These are phyloP conservation scores for Trametes elegans DNA, from an alignment of 768 basidiomycete species.

Conservation along the genomic window DNA sequence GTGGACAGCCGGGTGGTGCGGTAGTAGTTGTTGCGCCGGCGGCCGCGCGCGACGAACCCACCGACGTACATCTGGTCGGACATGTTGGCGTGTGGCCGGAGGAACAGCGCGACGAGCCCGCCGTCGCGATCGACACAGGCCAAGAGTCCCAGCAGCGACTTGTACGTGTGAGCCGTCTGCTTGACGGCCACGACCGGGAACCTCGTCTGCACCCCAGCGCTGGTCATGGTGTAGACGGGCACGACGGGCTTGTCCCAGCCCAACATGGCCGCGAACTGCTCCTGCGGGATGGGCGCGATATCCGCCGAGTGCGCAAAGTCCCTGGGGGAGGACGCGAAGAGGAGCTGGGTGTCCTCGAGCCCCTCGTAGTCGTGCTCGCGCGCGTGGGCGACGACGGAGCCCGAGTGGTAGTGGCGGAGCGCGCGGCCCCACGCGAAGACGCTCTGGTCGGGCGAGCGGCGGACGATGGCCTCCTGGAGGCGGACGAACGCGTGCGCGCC, in stretches of 20 bases:
- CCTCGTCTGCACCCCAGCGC: conserved; percentile 3
- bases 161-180: not conserved
- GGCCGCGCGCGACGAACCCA: conserved; percentile 10
- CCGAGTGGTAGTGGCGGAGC: not conserved
- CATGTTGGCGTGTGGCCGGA: not conserved
- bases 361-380: conserved; percentile 11
- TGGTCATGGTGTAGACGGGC: conserved; percentile 6
- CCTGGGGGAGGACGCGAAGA: conserved; percentile 11
- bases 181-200: conserved; percentile 6
- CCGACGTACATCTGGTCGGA: conserved; percentile 4
- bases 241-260: not conserved
- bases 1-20: conserved; percentile 4
- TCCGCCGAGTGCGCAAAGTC: conserved; percentile 6
- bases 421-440: conserved; percentile 11
- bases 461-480: conserved; percentile 12
- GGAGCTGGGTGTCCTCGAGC: not conserved
- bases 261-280: not conserved
- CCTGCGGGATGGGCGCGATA: not conserved
- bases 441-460: conserved; percentile 7
- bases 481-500: conserved; percentile 6
- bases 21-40: conserved; percentile 4
- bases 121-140: conserved; percentile 4
- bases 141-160: conserved; percentile 5
- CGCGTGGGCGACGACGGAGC: not conserved
- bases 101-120: conserved; percentile 7